These are phyloP conservation scores for Populus tremula DNA, from an alignment of 345 rosid genomes.

Conservation along the genomic window DNA sequence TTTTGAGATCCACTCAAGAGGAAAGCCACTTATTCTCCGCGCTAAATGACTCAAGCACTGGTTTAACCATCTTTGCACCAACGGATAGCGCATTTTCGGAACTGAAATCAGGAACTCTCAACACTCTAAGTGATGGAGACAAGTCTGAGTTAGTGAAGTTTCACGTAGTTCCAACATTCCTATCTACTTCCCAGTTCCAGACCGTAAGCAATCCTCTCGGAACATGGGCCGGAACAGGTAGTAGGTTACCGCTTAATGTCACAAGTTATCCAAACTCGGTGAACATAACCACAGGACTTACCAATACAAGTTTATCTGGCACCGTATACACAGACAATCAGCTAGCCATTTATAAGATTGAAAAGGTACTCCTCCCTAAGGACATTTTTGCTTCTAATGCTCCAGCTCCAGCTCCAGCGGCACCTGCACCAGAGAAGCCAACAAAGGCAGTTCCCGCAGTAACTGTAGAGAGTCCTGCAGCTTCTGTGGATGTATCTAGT, in stretches of 20 bases:
- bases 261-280: not conserved
- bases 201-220: not conserved
- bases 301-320: not conserved
- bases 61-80: not conserved
- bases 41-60: not conserved
- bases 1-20: not conserved
- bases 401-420: not conserved
- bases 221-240: not conserved
- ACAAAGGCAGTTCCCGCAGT: not conserved
- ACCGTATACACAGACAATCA: not conserved
- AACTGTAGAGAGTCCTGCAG: not conserved
- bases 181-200: not conserved
- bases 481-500: not conserved
- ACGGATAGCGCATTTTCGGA: not conserved
- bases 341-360: not conserved
- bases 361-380: not conserved
- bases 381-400: not conserved
- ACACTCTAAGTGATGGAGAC: not conserved
- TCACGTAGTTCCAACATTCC: not conserved
- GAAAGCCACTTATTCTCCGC: not conserved
- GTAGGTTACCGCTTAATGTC: not conserved
- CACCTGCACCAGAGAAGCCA: not conserved
- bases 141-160: not conserved
- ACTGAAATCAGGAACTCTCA: not conserved
- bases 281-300: not conserved